phyloP scores from a whole-genome alignment of 2,329 filamentous ascomycete species.

The Apiospora phragmitis region DNA sequence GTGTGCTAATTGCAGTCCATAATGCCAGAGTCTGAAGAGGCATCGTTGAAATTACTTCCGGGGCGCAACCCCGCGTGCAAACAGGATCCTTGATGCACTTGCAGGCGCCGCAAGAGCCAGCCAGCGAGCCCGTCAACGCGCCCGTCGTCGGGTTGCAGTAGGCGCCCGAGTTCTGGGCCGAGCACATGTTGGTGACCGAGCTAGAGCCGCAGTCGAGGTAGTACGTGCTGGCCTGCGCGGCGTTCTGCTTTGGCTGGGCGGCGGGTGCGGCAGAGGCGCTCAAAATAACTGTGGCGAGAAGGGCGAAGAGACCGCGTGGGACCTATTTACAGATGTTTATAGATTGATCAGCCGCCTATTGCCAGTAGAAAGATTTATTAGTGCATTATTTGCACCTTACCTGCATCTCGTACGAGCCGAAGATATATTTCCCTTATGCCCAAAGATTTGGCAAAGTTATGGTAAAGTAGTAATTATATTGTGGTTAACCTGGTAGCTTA shows the following conservation, averaged over 20 bases:
- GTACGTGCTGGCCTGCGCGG: not conserved
- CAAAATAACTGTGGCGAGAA: not conserved
- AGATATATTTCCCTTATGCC: too few relatives aligned
- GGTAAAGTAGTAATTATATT: too few relatives aligned
- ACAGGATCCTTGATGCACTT: conserved; percentile 16
- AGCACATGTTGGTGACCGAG: conserved; percentile 22
- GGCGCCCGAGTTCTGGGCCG: conserved; percentile 24
- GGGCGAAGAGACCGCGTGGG: not conserved
- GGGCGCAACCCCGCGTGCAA: not conserved
- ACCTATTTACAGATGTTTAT: not conserved
- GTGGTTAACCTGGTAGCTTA: too few relatives aligned
- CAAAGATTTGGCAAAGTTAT: too few relatives aligned
- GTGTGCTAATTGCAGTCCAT: too few relatives aligned
- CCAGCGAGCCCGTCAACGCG: conserved; percentile 23
- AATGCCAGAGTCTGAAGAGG: too few relatives aligned
- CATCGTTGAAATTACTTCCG: too few relatives aligned
- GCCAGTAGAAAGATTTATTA: too few relatives aligned
- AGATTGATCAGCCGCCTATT: too few relatives aligned
- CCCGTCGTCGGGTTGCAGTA: conserved; percentile 26
- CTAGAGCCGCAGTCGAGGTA: conserved; percentile 25
- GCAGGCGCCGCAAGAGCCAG: conserved; percentile 25
- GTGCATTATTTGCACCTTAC: too few relatives aligned
- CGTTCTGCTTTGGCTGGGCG: not conserved
- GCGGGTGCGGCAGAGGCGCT: not conserved
- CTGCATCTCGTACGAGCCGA: too few relatives aligned